Evolutionary conservation across 179 eudicot genomes (phyloP).

Genomic region (Sideroxylon spinosum): DNA sequence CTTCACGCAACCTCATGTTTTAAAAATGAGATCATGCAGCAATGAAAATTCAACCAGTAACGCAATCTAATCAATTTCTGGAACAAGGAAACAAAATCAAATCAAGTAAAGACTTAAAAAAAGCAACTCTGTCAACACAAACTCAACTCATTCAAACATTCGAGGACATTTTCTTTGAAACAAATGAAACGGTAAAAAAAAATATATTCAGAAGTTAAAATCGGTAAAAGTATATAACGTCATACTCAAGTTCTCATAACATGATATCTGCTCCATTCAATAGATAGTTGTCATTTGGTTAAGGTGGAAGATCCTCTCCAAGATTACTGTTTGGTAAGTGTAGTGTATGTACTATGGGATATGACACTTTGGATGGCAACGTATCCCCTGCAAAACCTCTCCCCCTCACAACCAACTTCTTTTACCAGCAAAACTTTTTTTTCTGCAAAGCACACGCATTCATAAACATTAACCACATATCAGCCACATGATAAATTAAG

Average conservation of each 20-base stretch:
- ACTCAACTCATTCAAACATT: not conserved
- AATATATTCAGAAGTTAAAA: slow-evolving; percentile 2
- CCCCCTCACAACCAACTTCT: not conserved
- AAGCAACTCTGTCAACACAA: slow-evolving; percentile 1
- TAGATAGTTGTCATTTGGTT: not conserved
- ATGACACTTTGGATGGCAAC: not conserved
- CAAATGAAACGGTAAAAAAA: not conserved
- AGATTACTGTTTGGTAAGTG: not conserved
- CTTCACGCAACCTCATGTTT: too few relatives aligned
- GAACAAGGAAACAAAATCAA: not conserved
- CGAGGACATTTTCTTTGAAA: not conserved
- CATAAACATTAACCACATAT: slow-evolving; percentile 1
- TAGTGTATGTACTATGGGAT: not conserved
- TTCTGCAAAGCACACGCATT: slow-evolving; percentile 45
- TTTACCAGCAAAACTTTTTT: slow-evolving; percentile 88
- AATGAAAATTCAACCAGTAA: not conserved
- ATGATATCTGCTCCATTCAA: not conserved
- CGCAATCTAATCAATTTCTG: not conserved
- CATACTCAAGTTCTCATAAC: slow-evolving; percentile 8
- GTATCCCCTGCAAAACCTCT: slow-evolving; percentile 1
- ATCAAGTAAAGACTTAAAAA: not conserved
- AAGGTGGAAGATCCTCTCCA: slow-evolving; percentile 7
- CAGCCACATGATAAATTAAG: slow-evolving; percentile 11
- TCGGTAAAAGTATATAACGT: not conserved
- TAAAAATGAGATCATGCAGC: not conserved